A percentile compares a stretch with the other conserved stretches of the same genome.
phyloP scores from a whole-genome alignment of 1,284 basidiomycete species.

The Rhodotorula mucilaginosa region DNA sequence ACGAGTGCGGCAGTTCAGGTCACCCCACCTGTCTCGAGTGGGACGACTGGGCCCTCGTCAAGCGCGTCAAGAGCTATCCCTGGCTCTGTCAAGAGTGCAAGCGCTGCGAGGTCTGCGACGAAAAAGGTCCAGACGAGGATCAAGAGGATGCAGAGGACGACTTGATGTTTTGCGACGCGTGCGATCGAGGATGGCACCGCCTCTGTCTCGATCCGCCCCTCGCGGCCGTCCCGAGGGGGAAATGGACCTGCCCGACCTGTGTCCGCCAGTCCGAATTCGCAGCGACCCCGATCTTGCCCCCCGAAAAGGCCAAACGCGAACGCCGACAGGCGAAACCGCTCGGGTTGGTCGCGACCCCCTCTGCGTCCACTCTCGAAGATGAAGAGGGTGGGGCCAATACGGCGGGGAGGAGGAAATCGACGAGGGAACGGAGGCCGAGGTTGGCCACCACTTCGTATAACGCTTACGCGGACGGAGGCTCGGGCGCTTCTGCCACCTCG shows the following conservation, averaged over 20 bases:
- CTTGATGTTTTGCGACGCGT: conserved; percentile 89
- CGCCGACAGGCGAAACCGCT: conserved; percentile 18
- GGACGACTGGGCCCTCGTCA: conserved; percentile 48
- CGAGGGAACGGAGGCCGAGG: not conserved
- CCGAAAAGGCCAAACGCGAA: conserved; percentile 4
- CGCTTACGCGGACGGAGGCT: not conserved
- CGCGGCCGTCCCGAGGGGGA: conserved; percentile 18
- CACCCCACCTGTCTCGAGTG: conserved; percentile 34
- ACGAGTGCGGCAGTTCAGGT: conserved; percentile 48
- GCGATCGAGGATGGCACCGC: conserved; percentile 95
- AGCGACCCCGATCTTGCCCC: conserved; percentile 6
- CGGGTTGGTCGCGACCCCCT: conserved; percentile 1
- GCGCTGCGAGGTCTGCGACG: conserved; percentile 79
- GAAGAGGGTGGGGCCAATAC: not conserved
- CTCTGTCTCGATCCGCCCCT: conserved; percentile 72
- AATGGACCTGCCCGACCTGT: conserved; percentile 59
- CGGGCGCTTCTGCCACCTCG: not conserved
- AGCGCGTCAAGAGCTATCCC: conserved; percentile 56
- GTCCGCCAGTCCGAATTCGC: conserved; percentile 14
- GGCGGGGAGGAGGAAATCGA: too few relatives aligned
- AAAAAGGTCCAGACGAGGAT: conserved; percentile 75
- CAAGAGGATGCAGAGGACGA: conserved; percentile 54
- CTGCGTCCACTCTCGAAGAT: not conserved
- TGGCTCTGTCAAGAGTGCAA: conserved; percentile 96
- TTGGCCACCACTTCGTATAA: too few relatives aligned